Conservation (phyloP, 2,329 filamentous ascomycete species). For the Claviceps sorghi region DNA sequence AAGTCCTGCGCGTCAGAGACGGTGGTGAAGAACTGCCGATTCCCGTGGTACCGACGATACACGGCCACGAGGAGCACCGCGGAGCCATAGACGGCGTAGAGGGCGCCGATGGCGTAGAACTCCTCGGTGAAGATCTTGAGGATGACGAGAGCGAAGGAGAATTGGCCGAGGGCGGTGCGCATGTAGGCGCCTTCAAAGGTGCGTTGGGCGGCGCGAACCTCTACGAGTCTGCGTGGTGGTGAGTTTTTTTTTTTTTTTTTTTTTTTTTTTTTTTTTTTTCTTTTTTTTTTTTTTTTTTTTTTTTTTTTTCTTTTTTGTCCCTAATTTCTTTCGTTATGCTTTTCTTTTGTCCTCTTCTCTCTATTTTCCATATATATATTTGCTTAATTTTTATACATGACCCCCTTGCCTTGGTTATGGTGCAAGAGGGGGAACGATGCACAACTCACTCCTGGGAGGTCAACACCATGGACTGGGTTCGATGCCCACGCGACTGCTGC, state of each 20-base stretch:
- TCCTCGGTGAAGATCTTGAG: slow-evolving; percentile 86
- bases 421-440: not conserved
- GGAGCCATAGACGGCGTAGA: slow-evolving; percentile 84
- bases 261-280: not conserved
- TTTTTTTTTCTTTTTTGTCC: not conserved
- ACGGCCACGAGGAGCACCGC: slow-evolving; percentile 70
- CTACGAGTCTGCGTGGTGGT: slow-evolving; percentile 48
- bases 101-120: slow-evolving; percentile 92
- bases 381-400: no score
- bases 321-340: no score
- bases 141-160: slow-evolving; percentile 87
- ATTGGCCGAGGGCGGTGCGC: slow-evolving; percentile 84
- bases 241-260: not conserved
- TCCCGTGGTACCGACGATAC: slow-evolving; percentile 80
- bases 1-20: slow-evolving; percentile 7
- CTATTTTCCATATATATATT: no score
- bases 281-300: not conserved
- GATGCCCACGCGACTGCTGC: slow-evolving; percentile 63
- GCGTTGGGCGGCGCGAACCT: slow-evolving; percentile 85
- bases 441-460: slow-evolving; percentile 55
- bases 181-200: slow-evolving; percentile 97
- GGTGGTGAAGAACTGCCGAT: slow-evolving; percentile 73
- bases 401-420: slow-evolving; percentile 8
- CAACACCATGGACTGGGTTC: slow-evolving; percentile 68
- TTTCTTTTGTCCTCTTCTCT: no score